Base-by-base conservation (phyloP, 192 early-diverging fungal genomes). In the Rhizoclosmatium globosum region DNA sequence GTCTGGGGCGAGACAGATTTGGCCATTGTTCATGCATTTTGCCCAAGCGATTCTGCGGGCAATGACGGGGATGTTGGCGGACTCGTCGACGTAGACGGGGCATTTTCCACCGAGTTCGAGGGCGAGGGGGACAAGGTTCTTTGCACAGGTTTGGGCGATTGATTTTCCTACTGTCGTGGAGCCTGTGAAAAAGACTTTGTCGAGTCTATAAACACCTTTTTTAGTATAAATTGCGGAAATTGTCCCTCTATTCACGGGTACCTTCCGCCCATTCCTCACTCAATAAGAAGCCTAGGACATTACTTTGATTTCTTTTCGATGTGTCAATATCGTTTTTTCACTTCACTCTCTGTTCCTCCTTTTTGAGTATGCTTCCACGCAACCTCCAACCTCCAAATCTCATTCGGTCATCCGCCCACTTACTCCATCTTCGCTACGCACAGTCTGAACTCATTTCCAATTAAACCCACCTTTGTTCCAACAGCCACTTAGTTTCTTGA, bases 91-190 rank as follows among this genome's bases (percentile, higher is more conserved):
- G 81, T 82, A 94, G 87, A 72, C 89, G 79, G 84, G 94, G 77
- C 50, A 94, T 86, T 99, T 99, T 38, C 97, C 96, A 58, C 97
- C 96, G 41, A 99, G 91, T 85, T 98, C 97, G 56, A 99, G 89
- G 50, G 94, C 91, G 9, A 53, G 17, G 50, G 93, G 92, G 3
- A 95, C 93, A 58, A 97, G 87, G 65, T 94, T 81, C 81, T 96
- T 92, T n/a, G 93, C 92, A 31, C 95, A 95, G 17, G 95, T 95
- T 3, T 64, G 53, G 86, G 93, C 92, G 23, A 98, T 88, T 38
- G 95, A 88, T 74, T 90, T 93, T 50, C 91, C 97, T 38, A 98
- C 93, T 13, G 68, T 48, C 4, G 89, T 88, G 79, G 88, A 93
- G 64, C 97, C 97, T 0, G 96, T 99, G 82, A 95, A 99, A 71